A percentile compares a stretch with the other conserved stretches of the same genome.
These are phyloP conservation scores for Rheum nobile DNA, from an alignment of 148 eudicot genomes.

Conservation along the genomic window DNA sequence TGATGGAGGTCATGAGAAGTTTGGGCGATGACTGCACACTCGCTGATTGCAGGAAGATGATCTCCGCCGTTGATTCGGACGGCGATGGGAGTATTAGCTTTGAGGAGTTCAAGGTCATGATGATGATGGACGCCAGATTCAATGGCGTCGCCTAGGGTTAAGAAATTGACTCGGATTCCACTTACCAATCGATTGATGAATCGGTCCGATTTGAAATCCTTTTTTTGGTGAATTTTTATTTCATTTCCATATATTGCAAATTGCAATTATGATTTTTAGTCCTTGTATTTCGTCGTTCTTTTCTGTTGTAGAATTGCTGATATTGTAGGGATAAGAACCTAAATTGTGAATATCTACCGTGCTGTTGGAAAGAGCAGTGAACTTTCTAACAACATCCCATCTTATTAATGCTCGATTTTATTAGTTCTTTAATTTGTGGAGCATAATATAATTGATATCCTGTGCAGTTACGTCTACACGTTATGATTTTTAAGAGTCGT, in stretches of 20 bases:
- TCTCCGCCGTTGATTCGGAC: constrained; percentile 19
- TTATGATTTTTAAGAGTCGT: too few relatives aligned
- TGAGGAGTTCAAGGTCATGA: constrained; percentile 30
- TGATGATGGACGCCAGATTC: constrained; percentile 19
- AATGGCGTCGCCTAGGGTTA: constrained; percentile 4
- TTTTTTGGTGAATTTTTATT: too few relatives aligned
- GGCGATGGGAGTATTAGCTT: constrained; percentile 33
- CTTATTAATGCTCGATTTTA: too few relatives aligned
- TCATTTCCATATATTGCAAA: neutral
- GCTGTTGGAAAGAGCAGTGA: too few relatives aligned
- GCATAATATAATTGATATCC: too few relatives aligned
- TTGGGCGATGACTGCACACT: constrained; percentile 34
- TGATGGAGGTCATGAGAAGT: constrained; percentile 27
- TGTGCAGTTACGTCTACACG: too few relatives aligned
- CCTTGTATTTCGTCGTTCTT: too few relatives aligned
- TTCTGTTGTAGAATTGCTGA: too few relatives aligned
- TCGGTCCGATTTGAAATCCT: neutral
- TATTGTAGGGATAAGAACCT: too few relatives aligned
- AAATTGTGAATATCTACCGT: too few relatives aligned
- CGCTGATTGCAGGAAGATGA: constrained; percentile 29
- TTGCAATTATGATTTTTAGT: neutral
- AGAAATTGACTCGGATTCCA: neutral
- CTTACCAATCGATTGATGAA: neutral
- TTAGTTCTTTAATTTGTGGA: too few relatives aligned
- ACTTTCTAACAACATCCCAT: too few relatives aligned